Conservation (phyloP, 2,329 filamentous ascomycete species). For the Curvularia lunata region DNA sequence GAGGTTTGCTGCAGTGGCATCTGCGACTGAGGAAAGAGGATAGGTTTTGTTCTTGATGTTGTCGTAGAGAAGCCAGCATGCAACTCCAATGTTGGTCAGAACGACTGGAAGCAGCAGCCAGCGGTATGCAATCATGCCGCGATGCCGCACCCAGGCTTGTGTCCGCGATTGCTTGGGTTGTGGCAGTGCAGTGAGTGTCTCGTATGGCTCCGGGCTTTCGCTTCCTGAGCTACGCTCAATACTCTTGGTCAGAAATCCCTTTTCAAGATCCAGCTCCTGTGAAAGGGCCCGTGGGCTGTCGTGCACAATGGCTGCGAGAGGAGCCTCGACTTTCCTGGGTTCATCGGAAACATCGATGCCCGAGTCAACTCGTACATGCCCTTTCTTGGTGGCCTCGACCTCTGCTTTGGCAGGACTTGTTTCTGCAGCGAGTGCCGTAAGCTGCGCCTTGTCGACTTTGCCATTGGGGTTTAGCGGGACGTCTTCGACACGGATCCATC, state of each 20-base stretch:
- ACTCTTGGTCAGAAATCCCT: constrained; percentile 15
- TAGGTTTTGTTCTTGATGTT: constrained; percentile 27
- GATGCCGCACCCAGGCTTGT: constrained; percentile 43
- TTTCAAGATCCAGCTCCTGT: constrained; percentile 15
- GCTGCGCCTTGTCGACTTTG: constrained; percentile 61
- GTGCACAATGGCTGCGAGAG: not conserved
- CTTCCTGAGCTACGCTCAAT: constrained; percentile 19
- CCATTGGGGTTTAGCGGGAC: constrained; percentile 63
- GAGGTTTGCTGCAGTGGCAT: constrained; percentile 49
- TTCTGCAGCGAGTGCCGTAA: constrained; percentile 43
- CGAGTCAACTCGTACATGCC: constrained; percentile 1
- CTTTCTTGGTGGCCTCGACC: not conserved
- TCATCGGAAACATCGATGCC: constrained; percentile 1
- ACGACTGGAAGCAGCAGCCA: constrained; percentile 40
- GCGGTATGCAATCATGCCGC: constrained; percentile 42
- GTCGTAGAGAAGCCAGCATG: constrained; percentile 35
- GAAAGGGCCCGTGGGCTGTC: not conserved
- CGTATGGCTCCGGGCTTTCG: constrained; percentile 22
- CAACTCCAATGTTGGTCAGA: constrained; percentile 36
- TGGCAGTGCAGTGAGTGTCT: constrained; percentile 29
- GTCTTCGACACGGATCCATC: constrained; percentile 52
- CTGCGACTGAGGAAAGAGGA: constrained; percentile 41
- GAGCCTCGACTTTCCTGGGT: not conserved
- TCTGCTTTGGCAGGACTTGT: not conserved
- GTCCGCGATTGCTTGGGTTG: constrained; percentile 35